Evolutionary conservation across 768 basidiomycete species (phyloP).

Genomic region (Polyporus arcularius): DNA sequence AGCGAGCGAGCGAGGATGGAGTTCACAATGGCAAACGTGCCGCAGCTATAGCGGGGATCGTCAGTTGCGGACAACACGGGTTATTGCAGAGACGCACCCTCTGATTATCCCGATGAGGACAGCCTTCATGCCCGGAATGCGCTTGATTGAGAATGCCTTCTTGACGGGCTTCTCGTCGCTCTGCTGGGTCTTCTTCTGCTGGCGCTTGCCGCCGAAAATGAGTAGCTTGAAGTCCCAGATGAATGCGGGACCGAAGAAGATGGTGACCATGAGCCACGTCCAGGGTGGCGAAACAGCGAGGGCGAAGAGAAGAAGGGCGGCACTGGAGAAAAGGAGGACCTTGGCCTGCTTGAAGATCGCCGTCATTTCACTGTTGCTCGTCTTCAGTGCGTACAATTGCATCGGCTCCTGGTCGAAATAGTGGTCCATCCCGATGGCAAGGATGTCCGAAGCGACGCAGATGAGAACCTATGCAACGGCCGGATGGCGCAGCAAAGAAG

Average conservation of each 20-base stretch:
- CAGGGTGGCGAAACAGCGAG: slow-evolving; percentile 1
- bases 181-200: background rate
- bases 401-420: slow-evolving; percentile 7
- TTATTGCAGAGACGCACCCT: slow-evolving; percentile 1
- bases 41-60: background rate
- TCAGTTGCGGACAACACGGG: background rate
- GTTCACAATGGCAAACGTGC: slow-evolving; percentile 2
- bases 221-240: slow-evolving; percentile 8
- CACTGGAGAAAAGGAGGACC: background rate
- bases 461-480: slow-evolving; percentile 1
- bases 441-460: slow-evolving; percentile 3
- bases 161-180: background rate
- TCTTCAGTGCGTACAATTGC: background rate
- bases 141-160: background rate
- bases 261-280: slow-evolving; percentile 2
- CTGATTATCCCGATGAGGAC: slow-evolving; percentile 7
- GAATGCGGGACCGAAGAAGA: slow-evolving; percentile 5
- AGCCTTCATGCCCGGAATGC: slow-evolving; percentile 9
- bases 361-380: slow-evolving; percentile 1
- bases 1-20: background rate
- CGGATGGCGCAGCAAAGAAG: background rate
- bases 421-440: slow-evolving; percentile 8
- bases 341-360: slow-evolving; percentile 4
- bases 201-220: background rate
- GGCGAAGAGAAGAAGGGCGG: slow-evolving; percentile 2